A percentile compares a stretch with the other conserved stretches of the same genome.
Evolutionary conservation across 257 asterid genomes (phyloP).

Genomic region (Nicotiana benthamiana): DNA sequence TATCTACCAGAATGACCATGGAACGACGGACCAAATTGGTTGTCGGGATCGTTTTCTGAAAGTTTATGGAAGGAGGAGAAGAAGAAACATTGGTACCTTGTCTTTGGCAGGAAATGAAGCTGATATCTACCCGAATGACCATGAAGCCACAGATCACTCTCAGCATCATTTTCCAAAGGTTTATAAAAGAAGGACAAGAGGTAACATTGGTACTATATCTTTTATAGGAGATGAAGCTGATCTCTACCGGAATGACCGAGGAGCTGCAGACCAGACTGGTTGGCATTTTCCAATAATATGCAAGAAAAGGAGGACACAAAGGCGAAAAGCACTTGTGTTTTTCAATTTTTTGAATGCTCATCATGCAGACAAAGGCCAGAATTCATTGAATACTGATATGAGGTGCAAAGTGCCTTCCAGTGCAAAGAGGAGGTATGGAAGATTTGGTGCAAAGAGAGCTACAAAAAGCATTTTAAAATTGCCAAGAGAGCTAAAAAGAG

Average conservation of each 20-base stretch:
- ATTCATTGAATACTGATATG: not conserved
- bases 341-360: not conserved
- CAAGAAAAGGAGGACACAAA: conserved; percentile 21
- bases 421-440: not conserved
- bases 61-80: conserved; percentile 1
- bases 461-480: not conserved
- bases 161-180: not conserved
- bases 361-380: conserved; percentile 4
- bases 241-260: too few species aligned
- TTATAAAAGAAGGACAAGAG: not conserved
- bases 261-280: too few species aligned
- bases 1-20: not conserved
- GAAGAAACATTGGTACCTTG: not conserved
- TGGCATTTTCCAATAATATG: conserved; percentile 3
- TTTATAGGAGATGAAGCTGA: not conserved
- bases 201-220: not conserved
- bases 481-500: not conserved
- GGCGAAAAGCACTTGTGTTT: conserved; percentile 1
- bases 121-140: not conserved
- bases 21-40: not conserved
- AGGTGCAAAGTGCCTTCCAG: not conserved
- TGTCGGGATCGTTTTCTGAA: not conserved
- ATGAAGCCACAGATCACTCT: not conserved
- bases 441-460: not conserved
- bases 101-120: conserved; percentile 2